Conservation (phyloP, 805 yeast genomes). For the Saturnispora quitensis region DNA sequence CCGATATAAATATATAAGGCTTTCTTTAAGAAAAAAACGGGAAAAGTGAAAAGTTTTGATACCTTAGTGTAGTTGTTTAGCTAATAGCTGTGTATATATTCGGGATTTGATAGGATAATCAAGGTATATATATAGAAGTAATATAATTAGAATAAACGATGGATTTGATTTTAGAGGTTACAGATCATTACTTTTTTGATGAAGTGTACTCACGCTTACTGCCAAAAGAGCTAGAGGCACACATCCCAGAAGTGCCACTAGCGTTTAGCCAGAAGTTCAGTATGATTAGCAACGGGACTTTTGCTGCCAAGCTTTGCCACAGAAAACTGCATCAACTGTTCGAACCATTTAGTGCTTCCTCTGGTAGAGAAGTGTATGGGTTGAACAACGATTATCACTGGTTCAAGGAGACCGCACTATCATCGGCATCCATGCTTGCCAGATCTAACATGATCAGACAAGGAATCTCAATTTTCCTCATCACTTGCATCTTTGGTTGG, state of each 20-base stretch:
- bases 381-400: conserved; percentile 39
- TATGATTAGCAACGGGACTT: conserved; percentile 20
- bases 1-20: neutral
- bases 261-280: conserved; percentile 17
- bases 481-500: conserved; percentile 83
- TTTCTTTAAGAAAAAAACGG: neutral
- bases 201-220: conserved; percentile 57
- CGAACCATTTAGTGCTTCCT: conserved; percentile 14
- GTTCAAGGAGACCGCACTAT: conserved; percentile 45
- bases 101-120: neutral
- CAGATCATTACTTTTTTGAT: conserved; percentile 70
- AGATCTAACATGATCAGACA: conserved; percentile 73
- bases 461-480: conserved; percentile 48
- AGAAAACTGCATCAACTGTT: conserved; percentile 23
- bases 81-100: neutral
- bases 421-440: conserved; percentile 58
- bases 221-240: conserved; percentile 44
- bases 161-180: conserved; percentile 85
- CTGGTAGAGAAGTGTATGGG: conserved; percentile 34
- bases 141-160: conserved; percentile 28
- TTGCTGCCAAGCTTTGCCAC: conserved; percentile 11
- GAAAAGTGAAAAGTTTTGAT: neutral
- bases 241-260: conserved; percentile 24
- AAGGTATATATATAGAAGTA: neutral
- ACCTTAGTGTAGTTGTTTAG: neutral